Base-by-base conservation (phyloP, 345 rosid species). In the Populus tremula region DNA sequence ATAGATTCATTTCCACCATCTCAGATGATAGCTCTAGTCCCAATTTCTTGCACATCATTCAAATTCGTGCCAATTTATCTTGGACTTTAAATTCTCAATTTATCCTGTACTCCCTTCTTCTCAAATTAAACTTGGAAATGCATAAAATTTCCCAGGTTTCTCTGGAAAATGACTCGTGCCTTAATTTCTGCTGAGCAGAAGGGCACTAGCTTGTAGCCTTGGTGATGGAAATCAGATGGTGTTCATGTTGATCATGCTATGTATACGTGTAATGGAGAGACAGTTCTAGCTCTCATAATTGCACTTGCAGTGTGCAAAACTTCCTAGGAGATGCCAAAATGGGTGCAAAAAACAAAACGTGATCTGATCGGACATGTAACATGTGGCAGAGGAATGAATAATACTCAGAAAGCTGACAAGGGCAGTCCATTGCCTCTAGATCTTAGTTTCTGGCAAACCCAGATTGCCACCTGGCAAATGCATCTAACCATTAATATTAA, bases 371-470 rank as follows among this genome's bases (percentile, higher is more conserved):
- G 77, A 82, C 84, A 79, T 62, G 14, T 10, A 72, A 79, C 82
- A 82, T 76, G 82, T 79, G 78, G 69, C 59, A 27, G 29, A 39
- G 72, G 82, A 76, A 79, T 78, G 76, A 77, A 73, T 17, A 69
- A 56, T 54, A 62, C 54, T 49, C 4, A 2, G 45, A 70, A 78
- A 59, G 39, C 81, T 64, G 70, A 38, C 81, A 38, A 17, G 54
- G 33, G 63, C 10, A 53, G 0, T 20, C 17, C 59, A 20, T 17
- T 50, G 56, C 56, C 56, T 35, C 66, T n/a, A 12, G 68, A 38
- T 73, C 68, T 74, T 53, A 54, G 72, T 65, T 71, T 73, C 72
- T 13, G 20, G 74, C 78, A 66, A 21, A 1, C 33, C 65, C 65
- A 72, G 63, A 31, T 64, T 5, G n/a, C 65, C 75, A 50, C 64